These are phyloP conservation scores for Sporisorium scitamineum DNA, from an alignment of 1,284 basidiomycete species.

Conservation along the genomic window DNA sequence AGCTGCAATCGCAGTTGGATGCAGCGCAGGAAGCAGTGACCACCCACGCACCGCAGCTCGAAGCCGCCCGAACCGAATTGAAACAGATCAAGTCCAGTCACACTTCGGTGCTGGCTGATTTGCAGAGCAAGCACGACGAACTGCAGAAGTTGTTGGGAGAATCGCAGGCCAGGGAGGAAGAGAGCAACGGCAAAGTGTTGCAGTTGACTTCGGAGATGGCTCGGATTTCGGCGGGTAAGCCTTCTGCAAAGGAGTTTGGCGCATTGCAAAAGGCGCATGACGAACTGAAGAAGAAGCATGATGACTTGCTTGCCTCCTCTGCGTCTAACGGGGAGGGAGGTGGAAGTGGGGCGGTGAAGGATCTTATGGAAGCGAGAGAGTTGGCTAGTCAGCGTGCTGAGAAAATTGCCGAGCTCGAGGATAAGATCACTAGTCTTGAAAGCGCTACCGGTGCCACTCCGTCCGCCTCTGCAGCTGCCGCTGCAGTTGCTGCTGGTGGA, in stretches of 20 bases:
- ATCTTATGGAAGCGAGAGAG: conserved; percentile 24
- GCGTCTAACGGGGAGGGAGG: neutral
- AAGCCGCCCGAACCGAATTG: conserved; percentile 20
- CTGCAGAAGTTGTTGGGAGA: conserved; percentile 20
- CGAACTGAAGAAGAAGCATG: conserved; percentile 44
- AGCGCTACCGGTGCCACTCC: no score
- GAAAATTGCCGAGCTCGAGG: conserved; percentile 26
- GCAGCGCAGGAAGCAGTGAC: conserved; percentile 14
- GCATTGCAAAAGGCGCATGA: conserved; percentile 37
- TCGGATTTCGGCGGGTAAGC: conserved; percentile 25
- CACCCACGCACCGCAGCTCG: conserved; percentile 18
- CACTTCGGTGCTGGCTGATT: conserved; percentile 17
- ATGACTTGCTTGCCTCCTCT: conserved; percentile 10
- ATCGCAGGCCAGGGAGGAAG: conserved; percentile 18
- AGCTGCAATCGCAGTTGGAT: conserved; percentile 14
- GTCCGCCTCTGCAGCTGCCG: neutral
- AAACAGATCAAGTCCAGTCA: conserved; percentile 33
- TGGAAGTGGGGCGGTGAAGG: conserved; percentile 22
- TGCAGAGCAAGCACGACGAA: conserved; percentile 22
- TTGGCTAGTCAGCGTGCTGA: conserved; percentile 10
- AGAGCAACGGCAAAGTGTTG: conserved; percentile 29
- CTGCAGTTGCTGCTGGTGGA: neutral
- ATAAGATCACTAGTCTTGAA: conserved; percentile 10
- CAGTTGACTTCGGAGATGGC: conserved; percentile 43
- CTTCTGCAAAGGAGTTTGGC: conserved; percentile 26